phyloP scores from a whole-genome alignment of 2,329 filamentous ascomycete genomes.

The Gremmenia infestans region DNA sequence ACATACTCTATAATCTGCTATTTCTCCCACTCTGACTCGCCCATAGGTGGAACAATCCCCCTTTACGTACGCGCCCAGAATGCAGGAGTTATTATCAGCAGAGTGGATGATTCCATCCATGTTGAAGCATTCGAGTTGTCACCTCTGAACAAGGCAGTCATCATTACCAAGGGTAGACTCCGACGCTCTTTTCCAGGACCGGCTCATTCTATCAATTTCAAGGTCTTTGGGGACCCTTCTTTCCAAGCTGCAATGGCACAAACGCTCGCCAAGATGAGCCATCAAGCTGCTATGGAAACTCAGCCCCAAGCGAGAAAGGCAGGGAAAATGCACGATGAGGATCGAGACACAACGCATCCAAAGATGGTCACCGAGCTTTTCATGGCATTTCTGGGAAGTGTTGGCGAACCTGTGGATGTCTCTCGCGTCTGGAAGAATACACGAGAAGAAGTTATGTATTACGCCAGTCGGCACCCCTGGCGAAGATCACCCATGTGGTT shows the following conservation, averaged over 20 bases:
- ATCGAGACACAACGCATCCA: slow-evolving; percentile 45
- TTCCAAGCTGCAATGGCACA: slow-evolving; percentile 7
- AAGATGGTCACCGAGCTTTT: slow-evolving; percentile 48
- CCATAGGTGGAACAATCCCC: slow-evolving; percentile 1
- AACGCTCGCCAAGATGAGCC: slow-evolving; percentile 6
- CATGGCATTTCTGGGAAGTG: slow-evolving; percentile 37
- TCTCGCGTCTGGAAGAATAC: slow-evolving; percentile 45
- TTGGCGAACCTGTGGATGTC: slow-evolving; percentile 30
- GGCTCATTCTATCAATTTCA: slow-evolving; percentile 30
- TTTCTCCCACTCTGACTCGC: background rate
- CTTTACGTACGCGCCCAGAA: slow-evolving; percentile 43
- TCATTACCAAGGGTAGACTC: slow-evolving; percentile 36
- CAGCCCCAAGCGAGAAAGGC: background rate
- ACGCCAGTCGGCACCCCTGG: slow-evolving; percentile 38
- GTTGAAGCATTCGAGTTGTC: slow-evolving; percentile 45
- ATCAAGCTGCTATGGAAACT: background rate
- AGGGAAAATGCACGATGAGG: slow-evolving; percentile 31
- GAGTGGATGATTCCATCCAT: background rate
- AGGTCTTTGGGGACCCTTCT: slow-evolving; percentile 19
- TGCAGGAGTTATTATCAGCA: slow-evolving; percentile 39
- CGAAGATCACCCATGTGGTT: slow-evolving; percentile 50
- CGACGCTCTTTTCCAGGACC: slow-evolving; percentile 41
- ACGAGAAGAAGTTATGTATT: slow-evolving; percentile 49
- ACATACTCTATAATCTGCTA: background rate
- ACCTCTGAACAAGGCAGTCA: slow-evolving; percentile 35